Percentiles rank a stretch among this genome's conserved stretches.
Evolutionary conservation across 495 filamentous ascomycete species (phyloP).

Genomic region (Stereocaulon alpinum): DNA sequence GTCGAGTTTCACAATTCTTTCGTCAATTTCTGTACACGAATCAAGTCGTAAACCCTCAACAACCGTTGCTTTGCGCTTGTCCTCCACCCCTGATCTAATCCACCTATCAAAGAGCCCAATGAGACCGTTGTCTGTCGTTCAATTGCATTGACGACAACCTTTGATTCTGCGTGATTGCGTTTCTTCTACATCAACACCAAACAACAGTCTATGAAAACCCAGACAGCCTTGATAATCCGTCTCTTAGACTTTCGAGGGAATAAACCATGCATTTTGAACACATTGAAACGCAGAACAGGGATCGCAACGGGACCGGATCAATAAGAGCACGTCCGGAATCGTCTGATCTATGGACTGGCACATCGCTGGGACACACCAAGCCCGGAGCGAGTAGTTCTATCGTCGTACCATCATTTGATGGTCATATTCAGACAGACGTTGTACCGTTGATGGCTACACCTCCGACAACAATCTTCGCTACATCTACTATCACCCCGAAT

Average conservation of each 20-base stretch:
- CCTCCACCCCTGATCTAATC: neutral
- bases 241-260: neutral
- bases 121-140: neutral
- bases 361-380: too few species aligned
- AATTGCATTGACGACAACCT: neutral
- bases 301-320: neutral
- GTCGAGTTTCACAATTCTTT: slow-evolving; percentile 5
- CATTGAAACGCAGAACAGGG: neutral
- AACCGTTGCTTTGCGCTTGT: slow-evolving; percentile 7
- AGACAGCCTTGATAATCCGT: neutral
- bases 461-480: neutral
- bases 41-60: slow-evolving; percentile 2
- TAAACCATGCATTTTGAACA: neutral
- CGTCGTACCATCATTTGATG: neutral
- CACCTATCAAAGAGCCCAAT: neutral
- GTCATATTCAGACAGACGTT: neutral
- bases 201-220: neutral
- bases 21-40: neutral
- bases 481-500: neutral
- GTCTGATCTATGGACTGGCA: too few species aligned
- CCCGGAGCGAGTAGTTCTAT: neutral
- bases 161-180: neutral
- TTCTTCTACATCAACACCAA: neutral
- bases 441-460: neutral
- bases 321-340: too few species aligned